phyloP scores from a whole-genome alignment of 1,284 basidiomycete species.

The Xanthoconium separans region DNA sequence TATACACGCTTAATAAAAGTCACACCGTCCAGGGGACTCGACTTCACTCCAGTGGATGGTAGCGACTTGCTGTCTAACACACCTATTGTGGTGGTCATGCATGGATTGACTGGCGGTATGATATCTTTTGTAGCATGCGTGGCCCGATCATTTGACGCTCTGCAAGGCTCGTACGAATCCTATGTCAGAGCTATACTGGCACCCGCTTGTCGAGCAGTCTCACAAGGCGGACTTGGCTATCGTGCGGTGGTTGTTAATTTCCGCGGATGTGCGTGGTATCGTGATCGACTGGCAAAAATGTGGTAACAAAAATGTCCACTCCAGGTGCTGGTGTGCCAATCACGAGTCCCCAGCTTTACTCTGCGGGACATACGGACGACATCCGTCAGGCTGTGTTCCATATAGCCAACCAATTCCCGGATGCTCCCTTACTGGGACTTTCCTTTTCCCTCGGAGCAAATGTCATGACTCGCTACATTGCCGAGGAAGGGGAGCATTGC shows the following conservation, averaged over 20 bases:
- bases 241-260: slow-evolving; percentile 89
- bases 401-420: slow-evolving; percentile 73
- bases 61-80: slow-evolving; percentile 55
- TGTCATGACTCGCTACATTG: slow-evolving; percentile 89
- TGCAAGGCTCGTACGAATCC: slow-evolving; percentile 79
- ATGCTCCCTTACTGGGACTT: slow-evolving; percentile 81
- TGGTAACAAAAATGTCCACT: slow-evolving; percentile 9
- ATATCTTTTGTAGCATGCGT: background rate
- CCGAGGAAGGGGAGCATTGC: slow-evolving; percentile 78
- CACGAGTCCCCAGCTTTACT: slow-evolving; percentile 82
- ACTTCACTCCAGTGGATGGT: slow-evolving; percentile 65
- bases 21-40: slow-evolving; percentile 54
- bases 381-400: slow-evolving; percentile 80
- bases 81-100: slow-evolving; percentile 82
- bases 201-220: slow-evolving; percentile 65
- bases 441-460: slow-evolving; percentile 96
- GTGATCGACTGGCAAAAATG: slow-evolving; percentile 6
- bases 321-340: slow-evolving; percentile 82
- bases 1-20: background rate
- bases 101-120: slow-evolving; percentile 86
- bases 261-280: slow-evolving; percentile 73
- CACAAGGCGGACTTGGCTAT: slow-evolving; percentile 81
- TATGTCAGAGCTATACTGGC: slow-evolving; percentile 83
- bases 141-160: slow-evolving; percentile 8
- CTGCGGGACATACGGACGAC: slow-evolving; percentile 85